Percentiles rank a stretch among this genome's conserved stretches.
These are phyloP conservation scores for Psilocybe subaeruginosa DNA, from an alignment of 768 basidiomycete genomes.

Conservation along the genomic window DNA sequence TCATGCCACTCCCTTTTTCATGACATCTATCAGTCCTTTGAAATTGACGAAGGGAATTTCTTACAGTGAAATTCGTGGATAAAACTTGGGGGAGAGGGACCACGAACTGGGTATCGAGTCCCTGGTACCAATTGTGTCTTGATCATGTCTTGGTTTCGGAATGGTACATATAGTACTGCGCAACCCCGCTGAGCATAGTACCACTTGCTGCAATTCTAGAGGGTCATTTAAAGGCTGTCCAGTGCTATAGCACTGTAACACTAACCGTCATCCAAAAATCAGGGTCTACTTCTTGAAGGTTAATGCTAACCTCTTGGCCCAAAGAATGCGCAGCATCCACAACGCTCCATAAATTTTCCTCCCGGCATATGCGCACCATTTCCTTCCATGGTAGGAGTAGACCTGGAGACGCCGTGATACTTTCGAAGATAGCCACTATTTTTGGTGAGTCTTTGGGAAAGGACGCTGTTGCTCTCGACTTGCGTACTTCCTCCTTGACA, in stretches of 20 bases:
- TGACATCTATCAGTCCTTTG: neutral
- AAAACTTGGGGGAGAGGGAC: neutral
- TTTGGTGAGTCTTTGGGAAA: constrained; percentile 26
- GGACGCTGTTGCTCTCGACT: constrained; percentile 6
- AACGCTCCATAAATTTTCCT: constrained; percentile 63
- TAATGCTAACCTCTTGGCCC: constrained; percentile 67
- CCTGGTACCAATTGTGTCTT: neutral
- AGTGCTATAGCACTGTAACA: neutral
- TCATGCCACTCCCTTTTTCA: constrained; percentile 1
- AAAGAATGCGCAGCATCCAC: constrained; percentile 82
- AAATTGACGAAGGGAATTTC: neutral
- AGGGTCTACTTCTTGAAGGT: constrained; percentile 54
- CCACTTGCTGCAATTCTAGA: constrained; percentile 85
- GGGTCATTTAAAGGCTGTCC: neutral
- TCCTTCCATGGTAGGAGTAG: constrained; percentile 71
- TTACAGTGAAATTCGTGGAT: constrained; percentile 8
- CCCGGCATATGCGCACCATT: constrained; percentile 64
- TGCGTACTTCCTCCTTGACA: no score
- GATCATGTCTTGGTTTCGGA: constrained; percentile 10
- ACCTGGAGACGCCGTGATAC: constrained; percentile 63
- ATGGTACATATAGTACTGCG: constrained; percentile 74
- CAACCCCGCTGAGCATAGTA: constrained; percentile 65
- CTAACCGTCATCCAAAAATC: constrained; percentile 67
- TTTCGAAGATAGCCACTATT: constrained; percentile 67
- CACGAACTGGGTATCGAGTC: neutral